Evolutionary conservation across 2,329 filamentous ascomycete genomes (phyloP).

Genomic region (Clarireedia hainanense): DNA sequence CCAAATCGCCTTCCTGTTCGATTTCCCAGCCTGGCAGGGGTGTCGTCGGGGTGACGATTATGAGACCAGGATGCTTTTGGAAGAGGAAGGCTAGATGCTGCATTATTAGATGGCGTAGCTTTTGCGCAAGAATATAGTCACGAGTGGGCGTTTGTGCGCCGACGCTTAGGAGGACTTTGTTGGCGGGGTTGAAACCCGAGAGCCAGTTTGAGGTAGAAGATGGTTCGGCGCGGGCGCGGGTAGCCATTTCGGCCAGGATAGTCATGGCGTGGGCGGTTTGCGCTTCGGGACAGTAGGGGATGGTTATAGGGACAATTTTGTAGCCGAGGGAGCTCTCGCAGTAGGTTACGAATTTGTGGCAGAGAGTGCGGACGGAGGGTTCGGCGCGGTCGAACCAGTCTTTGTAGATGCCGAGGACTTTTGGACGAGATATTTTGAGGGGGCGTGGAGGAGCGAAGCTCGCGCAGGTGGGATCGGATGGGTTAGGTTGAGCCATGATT

Average conservation of each 20-base stretch:
- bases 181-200: conserved; percentile 53
- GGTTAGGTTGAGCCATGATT: conserved; percentile 65
- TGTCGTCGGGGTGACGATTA: conserved; percentile 72
- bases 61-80: conserved; percentile 60
- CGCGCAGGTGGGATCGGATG: conserved; percentile 49
- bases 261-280: conserved; percentile 71
- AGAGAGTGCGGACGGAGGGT: conserved; percentile 51
- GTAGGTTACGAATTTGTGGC: conserved; percentile 53
- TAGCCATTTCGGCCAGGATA: conserved; percentile 65
- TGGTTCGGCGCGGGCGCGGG: conserved; percentile 25
- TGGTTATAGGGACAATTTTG: conserved; percentile 47
- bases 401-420: conserved; percentile 62
- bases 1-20: conserved; percentile 44
- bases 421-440: conserved; percentile 32
- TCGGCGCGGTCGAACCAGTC: conserved; percentile 65
- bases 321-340: conserved; percentile 45
- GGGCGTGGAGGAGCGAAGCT: conserved; percentile 49
- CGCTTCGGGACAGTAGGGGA: conserved; percentile 61
- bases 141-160: conserved; percentile 55
- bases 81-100: conserved; percentile 67
- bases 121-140: conserved; percentile 67
- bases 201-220: conserved; percentile 35
- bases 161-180: conserved; percentile 61
- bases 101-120: conserved; percentile 71
- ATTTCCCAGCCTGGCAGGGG: conserved; percentile 66